phyloP scores from a whole-genome alignment of 106 monocot species.

The Dendrobium chrysotoxum region DNA sequence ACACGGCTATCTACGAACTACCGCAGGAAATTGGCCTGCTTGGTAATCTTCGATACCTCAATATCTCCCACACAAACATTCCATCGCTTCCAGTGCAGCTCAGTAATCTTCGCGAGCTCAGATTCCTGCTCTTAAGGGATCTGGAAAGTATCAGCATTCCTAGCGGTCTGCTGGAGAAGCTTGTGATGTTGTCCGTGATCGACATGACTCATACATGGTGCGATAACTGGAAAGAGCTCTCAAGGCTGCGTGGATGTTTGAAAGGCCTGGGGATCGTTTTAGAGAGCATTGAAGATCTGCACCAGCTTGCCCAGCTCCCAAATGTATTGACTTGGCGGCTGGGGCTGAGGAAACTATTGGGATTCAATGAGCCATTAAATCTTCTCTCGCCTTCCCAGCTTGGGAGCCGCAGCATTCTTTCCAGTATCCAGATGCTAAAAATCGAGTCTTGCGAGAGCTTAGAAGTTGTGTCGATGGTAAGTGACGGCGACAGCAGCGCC shows the following conservation, averaged over 20 bases:
- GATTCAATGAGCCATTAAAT: not conserved
- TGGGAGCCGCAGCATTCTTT: not conserved
- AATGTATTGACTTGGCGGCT: not conserved
- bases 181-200: constrained; percentile 2
- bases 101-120: constrained; percentile 2
- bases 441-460: constrained; percentile 2
- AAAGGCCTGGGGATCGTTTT: constrained; percentile 1
- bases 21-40: constrained; percentile 9
- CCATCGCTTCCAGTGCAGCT: constrained; percentile 5
- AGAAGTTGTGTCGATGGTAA: constrained; percentile 2
- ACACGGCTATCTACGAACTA: constrained; percentile 1
- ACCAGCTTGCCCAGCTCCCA: not conserved
- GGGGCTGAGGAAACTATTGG: not conserved
- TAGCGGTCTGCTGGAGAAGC: not conserved
- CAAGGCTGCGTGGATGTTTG: not conserved
- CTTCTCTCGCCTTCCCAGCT: not conserved
- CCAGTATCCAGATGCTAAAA: not conserved
- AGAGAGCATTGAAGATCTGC: not conserved
- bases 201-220: constrained; percentile 9
- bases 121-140: not conserved
- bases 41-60: constrained; percentile 11
- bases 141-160: constrained; percentile 8
- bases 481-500: not conserved
- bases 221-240: constrained; percentile 6
- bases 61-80: constrained; percentile 9